Evolutionary conservation across 2,329 filamentous ascomycete genomes (phyloP), one percentile per base, ranked within the genome.

Genomic region (Pseudocercospora fuligena): DNA sequence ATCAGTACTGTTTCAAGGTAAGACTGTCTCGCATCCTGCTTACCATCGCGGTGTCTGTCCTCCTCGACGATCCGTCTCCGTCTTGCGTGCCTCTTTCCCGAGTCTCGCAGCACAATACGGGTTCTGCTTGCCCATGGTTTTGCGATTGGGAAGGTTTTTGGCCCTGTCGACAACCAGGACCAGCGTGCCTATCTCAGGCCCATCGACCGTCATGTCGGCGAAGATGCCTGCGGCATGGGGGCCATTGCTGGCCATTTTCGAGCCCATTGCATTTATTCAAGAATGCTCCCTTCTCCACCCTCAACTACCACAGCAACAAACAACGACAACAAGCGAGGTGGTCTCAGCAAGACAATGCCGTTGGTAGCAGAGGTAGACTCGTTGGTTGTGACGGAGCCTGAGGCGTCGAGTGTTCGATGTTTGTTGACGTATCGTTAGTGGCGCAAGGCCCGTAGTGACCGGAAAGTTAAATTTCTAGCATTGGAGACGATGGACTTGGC

Each of bases 51-150:
- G 95, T 46, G 95, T 98, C 81, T 99, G 95, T 49, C 95, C 95
- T 70, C 95, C 95, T 76, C 95, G 87, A 73, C 94, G 89, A 80
- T 99, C 95, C 4, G 94, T 97, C 47, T 91, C 90, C 2, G 95
- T 99, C 85, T 97, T 97, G 83, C 96, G 97, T 57, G 95, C 95
- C 81, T 98, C 94, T 80, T 99, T 99, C 36, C 94, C 95, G 54
- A 99, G 82, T 62, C 95, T 87, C 33, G 93, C 94, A 43, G 95
- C 95, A 80, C 94, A 97, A 80, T 98, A 99, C 0, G 95, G 94
- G 78, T 98, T 94, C 82, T 99, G 95, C 82, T 99, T 99, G 64
- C 95, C 95, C 84, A 99, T 97, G 5, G 93, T 95, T 84, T 97
- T 97, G 73, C 93, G 85, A 81, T 99, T 99, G 60, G 95, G 95